Conservation (phyloP, 2,329 filamentous ascomycete species). For the Fusarium tupiense region DNA sequence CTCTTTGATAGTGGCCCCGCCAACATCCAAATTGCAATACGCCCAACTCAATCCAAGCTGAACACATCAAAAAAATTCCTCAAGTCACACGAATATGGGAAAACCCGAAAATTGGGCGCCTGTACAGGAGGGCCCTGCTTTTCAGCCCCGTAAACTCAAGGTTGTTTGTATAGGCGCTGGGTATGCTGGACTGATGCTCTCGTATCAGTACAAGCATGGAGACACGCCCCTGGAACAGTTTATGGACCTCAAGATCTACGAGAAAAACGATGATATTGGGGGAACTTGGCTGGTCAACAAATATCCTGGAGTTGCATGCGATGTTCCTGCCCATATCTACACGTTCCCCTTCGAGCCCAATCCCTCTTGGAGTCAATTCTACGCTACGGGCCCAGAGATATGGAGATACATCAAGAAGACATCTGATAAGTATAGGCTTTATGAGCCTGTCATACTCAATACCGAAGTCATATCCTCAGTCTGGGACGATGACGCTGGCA, state of each 20-base stretch:
- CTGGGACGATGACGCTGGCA: not conserved
- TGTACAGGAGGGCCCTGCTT: not conserved
- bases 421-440: not conserved
- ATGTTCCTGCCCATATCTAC: not conserved
- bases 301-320: not conserved
- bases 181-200: not conserved
- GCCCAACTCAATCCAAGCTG: not conserved
- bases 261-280: not conserved
- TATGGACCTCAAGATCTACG: not conserved
- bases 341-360: not conserved
- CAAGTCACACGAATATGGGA: accelerated
- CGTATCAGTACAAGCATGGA: not conserved
- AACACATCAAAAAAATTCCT: accelerated
- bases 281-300: not conserved
- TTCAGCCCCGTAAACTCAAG: not conserved
- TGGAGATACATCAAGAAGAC: not conserved
- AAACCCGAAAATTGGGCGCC: not conserved
- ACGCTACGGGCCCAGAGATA: not conserved
- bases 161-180: not conserved
- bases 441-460: not conserved
- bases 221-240: not conserved
- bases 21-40: too few relatives aligned
- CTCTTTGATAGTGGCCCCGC: too few relatives aligned
- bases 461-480: not conserved
- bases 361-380: not conserved